Percentiles rank a stretch among this genome's conserved stretches.
phyloP scores from a whole-genome alignment of 2,329 filamentous ascomycete species.

The Fusarium anthophilum region DNA sequence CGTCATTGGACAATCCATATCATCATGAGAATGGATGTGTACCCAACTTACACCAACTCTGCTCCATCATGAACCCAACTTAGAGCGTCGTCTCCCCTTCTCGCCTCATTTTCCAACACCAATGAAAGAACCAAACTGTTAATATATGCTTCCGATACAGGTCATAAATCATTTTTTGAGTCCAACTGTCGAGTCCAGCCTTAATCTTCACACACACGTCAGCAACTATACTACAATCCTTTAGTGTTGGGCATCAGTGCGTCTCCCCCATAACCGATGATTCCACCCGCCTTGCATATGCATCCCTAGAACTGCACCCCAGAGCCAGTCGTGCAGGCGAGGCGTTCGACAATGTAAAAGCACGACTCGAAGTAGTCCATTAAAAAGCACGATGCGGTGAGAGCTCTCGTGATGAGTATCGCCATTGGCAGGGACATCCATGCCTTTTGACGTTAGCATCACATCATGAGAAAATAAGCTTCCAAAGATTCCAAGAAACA shows the following conservation, averaged over 20 bases:
- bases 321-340: constrained; percentile 30
- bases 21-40: not conserved
- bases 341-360: constrained; percentile 18
- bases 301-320: constrained; percentile 23
- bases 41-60: constrained; percentile 25
- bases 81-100: not conserved
- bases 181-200: not conserved
- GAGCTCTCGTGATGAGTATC: constrained; percentile 2
- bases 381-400: constrained; percentile 11
- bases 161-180: constrained; percentile 1
- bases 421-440: constrained; percentile 11
- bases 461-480: constrained; percentile 4
- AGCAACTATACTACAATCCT: constrained; percentile 14
- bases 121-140: not conserved
- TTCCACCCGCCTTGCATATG: constrained; percentile 18
- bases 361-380: constrained; percentile 4
- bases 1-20: constrained; percentile 15
- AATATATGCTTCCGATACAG: not conserved
- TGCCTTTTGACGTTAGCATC: constrained; percentile 8
- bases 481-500: constrained; percentile 9
- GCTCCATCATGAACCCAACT: not conserved
- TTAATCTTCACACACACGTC: constrained; percentile 18
- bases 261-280: constrained; percentile 20
- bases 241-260: constrained; percentile 42
- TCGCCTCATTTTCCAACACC: constrained; percentile 3